A percentile compares a stretch with the other conserved stretches of the same genome.
These are phyloP conservation scores for Claviceps spartinae DNA, from an alignment of 2,329 filamentous ascomycete species.

Conservation along the genomic window DNA sequence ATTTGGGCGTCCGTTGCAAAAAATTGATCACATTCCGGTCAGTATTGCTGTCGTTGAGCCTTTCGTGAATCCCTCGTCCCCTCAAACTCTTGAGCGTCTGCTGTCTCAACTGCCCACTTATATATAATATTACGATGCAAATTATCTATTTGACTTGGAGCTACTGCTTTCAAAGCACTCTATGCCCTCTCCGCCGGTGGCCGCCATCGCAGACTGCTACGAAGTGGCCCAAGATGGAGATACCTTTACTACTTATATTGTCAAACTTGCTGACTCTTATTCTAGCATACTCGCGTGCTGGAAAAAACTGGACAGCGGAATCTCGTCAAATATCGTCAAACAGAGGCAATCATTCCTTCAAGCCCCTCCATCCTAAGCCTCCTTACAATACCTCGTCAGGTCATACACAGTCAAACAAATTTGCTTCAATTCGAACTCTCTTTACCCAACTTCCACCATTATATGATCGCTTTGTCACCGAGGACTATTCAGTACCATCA, in stretches of 20 bases:
- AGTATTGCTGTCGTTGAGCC: not conserved
- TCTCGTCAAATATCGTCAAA: not conserved
- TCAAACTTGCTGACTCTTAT: conserved; percentile 8
- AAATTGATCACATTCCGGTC: not conserved
- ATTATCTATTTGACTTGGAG: not conserved
- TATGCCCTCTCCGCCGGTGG: not conserved
- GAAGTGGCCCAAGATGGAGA: conserved; percentile 4
- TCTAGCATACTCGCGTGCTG: conserved; percentile 2
- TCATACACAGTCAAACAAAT: not conserved
- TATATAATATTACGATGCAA: not conserved
- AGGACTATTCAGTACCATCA: not conserved
- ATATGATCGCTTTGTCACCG: not conserved
- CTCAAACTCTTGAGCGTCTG: not conserved
- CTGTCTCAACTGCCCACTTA: not conserved
- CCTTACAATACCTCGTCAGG: not conserved
- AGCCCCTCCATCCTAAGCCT: not conserved
- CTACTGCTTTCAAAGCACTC: too few relatives aligned
- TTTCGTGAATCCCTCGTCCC: not conserved
- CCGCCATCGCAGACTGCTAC: not conserved
- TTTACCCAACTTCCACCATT: not conserved
- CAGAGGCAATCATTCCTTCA: not conserved
- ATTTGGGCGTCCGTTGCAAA: not conserved
- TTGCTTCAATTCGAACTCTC: not conserved
- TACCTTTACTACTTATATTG: conserved; percentile 3
- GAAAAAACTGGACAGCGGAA: conserved; percentile 1